Evolutionary conservation across 192 early-diverging fungal species (phyloP).

Genomic region (Backusella liffmaniae): DNA sequence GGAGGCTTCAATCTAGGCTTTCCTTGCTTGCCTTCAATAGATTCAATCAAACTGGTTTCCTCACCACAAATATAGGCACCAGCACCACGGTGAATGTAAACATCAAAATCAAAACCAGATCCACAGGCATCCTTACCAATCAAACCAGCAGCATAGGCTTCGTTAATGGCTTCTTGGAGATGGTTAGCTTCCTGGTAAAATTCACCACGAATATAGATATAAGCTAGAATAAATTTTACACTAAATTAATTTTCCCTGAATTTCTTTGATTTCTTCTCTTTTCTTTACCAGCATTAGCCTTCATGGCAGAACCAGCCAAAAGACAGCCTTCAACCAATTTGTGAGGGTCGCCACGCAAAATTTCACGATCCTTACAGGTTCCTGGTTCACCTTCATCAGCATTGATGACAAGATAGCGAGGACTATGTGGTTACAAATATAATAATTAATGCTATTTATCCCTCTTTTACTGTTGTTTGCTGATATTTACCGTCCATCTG

Average conservation of each 20-base stretch:
- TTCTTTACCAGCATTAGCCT: conserved; percentile 86
- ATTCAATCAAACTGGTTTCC: conserved; percentile 87
- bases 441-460: not conserved
- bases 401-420: conserved; percentile 96
- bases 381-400: conserved; percentile 99
- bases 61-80: conserved; percentile 99
- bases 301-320: conserved; percentile 94
- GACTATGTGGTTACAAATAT: conserved; percentile 43
- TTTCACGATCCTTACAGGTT: conserved; percentile 97
- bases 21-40: conserved; percentile 94
- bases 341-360: conserved; percentile 67
- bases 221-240: conserved; percentile 41
- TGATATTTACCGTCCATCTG: conserved; percentile 61
- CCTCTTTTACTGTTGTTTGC: not conserved
- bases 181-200: conserved; percentile 97
- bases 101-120: conserved; percentile 96
- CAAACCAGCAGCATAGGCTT: conserved; percentile 93
- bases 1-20: conserved; percentile 99
- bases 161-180: conserved; percentile 88
- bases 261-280: not conserved
- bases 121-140: conserved; percentile 99
- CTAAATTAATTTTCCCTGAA: too few species aligned
- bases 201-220: conserved; percentile 98
- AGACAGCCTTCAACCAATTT: conserved; percentile 97
- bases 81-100: conserved; percentile 96